phyloP scores from a whole-genome alignment of 768 basidiomycete genomes.

The Dioszegia aurantiaca region DNA sequence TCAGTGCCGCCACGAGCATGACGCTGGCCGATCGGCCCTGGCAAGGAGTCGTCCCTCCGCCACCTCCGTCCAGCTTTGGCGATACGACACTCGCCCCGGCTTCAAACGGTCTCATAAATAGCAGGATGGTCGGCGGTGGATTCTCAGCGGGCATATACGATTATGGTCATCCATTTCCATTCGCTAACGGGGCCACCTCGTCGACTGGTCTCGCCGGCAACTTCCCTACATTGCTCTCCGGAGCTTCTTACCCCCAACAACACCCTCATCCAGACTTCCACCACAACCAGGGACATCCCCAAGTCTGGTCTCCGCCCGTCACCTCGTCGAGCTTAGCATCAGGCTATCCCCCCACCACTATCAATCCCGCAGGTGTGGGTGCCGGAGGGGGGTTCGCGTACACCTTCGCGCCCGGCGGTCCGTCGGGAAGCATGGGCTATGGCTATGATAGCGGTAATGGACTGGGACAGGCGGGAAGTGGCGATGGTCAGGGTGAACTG shows the following conservation, averaged over 20 bases:
- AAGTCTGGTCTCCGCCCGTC: slow-evolving; percentile 7
- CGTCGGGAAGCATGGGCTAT: neutral
- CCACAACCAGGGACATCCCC: neutral
- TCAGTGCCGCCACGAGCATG: slow-evolving; percentile 14
- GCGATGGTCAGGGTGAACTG: slow-evolving; percentile 15
- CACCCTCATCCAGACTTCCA: neutral
- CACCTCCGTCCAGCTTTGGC: slow-evolving; percentile 10
- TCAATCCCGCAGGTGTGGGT: no score
- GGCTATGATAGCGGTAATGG: neutral
- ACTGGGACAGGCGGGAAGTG: neutral
- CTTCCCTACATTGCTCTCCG: slow-evolving; percentile 1
- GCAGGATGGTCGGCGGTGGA: neutral
- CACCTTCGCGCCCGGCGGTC: no score
- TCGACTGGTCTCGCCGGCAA: no score
- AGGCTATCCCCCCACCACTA: no score
- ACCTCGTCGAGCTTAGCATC: no score
- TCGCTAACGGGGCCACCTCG: no score
- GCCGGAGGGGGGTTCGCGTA: no score
- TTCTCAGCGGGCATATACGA: neutral
- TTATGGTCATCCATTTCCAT: neutral
- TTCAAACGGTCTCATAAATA: neutral
- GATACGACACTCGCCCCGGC: neutral
- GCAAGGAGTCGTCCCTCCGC: slow-evolving; percentile 31
- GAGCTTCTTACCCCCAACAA: neutral
- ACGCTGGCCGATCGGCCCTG: slow-evolving; percentile 30